Evolutionary conservation across 2,329 filamentous ascomycete species (phyloP), one percentile per base, ranked within the genome.

Genomic region (Xylaria sp.): DNA sequence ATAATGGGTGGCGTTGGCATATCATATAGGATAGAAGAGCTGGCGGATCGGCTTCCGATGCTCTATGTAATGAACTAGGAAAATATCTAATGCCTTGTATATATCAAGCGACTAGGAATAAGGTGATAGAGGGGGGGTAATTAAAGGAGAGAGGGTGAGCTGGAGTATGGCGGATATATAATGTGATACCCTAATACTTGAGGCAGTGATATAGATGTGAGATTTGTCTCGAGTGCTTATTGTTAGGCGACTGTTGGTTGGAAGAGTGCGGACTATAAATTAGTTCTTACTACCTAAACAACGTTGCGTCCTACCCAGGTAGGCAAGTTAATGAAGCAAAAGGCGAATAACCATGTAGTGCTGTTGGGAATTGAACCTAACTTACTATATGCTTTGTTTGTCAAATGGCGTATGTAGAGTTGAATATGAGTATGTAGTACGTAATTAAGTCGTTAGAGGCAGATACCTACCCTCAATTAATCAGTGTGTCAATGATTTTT

Each of bases 1-100:
- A 58, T 50, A 64, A 61, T 52, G 48, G 52, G 48, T 39, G 61
- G 68, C 68, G 57, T 70, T 70, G 44, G 68, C 48, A 65, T 62
- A 68, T 18, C 13, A 46, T 18, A 18, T 46, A n/a, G 41, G 46
- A 37, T 63, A 46, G 56, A 59, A 56, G 50, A 57, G 25, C 23
- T 44, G 63, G 63, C 39, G n/a, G 54, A 48, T 48, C 25, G 59
- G 58, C 41, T 52, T 59, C 12, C 46, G 15, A 34, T 55, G n/a
- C 52, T 66, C 44, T 37, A 34, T 12, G 46, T 46, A 37, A 32
- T 56, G n/a, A 51, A 41, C 15, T 28, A 3, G 48, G 54, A 55
- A 5, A 20, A 23, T 63, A 25, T 58, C 44, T 69, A 63, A 63
- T 15, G 8, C 34, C 34, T 46, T 65, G 52, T 59, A 55, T 7